A percentile compares a stretch with the other conserved stretches of the same genome.
Evolutionary conservation across 2,329 filamentous ascomycete species (phyloP).

Genomic region (Colletotrichum lini): DNA sequence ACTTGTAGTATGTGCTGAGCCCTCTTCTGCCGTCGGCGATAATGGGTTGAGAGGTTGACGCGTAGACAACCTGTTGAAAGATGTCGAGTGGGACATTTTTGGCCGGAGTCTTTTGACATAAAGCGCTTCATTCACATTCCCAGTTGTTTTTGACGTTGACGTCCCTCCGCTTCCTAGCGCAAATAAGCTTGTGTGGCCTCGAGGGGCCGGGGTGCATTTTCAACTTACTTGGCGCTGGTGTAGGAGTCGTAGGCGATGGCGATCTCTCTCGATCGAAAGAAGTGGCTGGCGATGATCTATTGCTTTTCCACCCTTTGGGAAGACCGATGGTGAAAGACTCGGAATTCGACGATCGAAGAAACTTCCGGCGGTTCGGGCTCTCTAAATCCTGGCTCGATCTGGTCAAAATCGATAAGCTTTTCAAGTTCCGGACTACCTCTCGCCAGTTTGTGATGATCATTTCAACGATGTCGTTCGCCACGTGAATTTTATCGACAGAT

Average conservation of each 20-base stretch:
- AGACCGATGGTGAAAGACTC: slow-evolving; percentile 57
- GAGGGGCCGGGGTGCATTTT: not conserved
- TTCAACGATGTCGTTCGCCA: slow-evolving; percentile 73
- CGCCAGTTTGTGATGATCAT: slow-evolving; percentile 78
- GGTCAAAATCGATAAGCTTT: slow-evolving; percentile 57
- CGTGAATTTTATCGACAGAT: slow-evolving; percentile 68
- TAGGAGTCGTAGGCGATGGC: slow-evolving; percentile 56
- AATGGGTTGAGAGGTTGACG: slow-evolving; percentile 44
- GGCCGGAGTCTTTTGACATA: slow-evolving; percentile 41
- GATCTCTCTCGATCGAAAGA: slow-evolving; percentile 49
- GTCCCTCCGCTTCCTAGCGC: slow-evolving; percentile 33
- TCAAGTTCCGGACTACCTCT: slow-evolving; percentile 74
- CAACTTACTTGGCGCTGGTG: slow-evolving; percentile 47
- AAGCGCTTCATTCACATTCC: slow-evolving; percentile 33
- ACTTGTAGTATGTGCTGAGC: slow-evolving; percentile 30
- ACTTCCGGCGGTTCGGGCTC: slow-evolving; percentile 36
- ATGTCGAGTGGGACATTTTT: slow-evolving; percentile 41
- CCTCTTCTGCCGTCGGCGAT: slow-evolving; percentile 51
- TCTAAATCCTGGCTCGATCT: slow-evolving; percentile 39
- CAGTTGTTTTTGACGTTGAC: slow-evolving; percentile 12
- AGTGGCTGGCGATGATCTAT: slow-evolving; percentile 39
- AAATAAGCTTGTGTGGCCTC: slow-evolving; percentile 29
- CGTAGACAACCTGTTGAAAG: slow-evolving; percentile 32
- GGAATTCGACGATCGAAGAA: slow-evolving; percentile 57
- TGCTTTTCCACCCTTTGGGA: slow-evolving; percentile 54